phyloP scores from a whole-genome alignment of 2,329 filamentous ascomycete genomes.

The Calonectria pseudoreteaudii region DNA sequence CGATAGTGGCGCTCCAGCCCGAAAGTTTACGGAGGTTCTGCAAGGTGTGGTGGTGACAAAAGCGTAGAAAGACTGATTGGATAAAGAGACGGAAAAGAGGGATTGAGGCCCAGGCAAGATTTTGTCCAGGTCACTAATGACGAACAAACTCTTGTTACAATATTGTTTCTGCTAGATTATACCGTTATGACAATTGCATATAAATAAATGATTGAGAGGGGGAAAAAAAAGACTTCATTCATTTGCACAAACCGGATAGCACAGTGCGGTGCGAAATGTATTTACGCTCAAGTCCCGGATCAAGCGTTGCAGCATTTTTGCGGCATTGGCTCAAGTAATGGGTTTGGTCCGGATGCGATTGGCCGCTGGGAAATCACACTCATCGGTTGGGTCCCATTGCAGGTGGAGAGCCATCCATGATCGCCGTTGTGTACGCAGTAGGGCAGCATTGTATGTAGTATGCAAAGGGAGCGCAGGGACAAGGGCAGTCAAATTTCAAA shows the following conservation, averaged over 20 bases:
- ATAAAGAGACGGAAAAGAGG: neutral
- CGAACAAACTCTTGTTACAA: neutral
- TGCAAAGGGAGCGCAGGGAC: conserved; percentile 31
- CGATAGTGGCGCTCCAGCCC: neutral
- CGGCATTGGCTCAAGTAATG: neutral
- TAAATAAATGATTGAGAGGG: neutral
- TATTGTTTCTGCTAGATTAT: conserved; percentile 12
- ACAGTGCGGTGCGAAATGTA: neutral
- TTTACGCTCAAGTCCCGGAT: conserved; percentile 6
- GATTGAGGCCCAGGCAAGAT: neutral
- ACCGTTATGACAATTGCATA: conserved; percentile 14
- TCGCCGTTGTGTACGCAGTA: conserved; percentile 8
- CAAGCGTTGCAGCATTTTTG: neutral
- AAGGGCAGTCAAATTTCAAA: conserved; percentile 33
- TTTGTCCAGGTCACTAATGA: neutral
- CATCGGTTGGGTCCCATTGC: conserved; percentile 21
- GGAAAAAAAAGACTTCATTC: neutral
- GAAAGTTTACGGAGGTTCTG: neutral
- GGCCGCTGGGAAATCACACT: conserved; percentile 10
- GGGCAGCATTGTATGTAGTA: neutral
- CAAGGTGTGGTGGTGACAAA: neutral
- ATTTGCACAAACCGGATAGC: neutral
- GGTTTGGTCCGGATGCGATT: neutral
- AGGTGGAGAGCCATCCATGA: conserved; percentile 9
- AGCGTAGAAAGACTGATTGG: neutral